These are phyloP conservation scores for Scenedesmus sp. DNA, from an alignment of 163 green algal genomes.

Conservation along the genomic window DNA sequence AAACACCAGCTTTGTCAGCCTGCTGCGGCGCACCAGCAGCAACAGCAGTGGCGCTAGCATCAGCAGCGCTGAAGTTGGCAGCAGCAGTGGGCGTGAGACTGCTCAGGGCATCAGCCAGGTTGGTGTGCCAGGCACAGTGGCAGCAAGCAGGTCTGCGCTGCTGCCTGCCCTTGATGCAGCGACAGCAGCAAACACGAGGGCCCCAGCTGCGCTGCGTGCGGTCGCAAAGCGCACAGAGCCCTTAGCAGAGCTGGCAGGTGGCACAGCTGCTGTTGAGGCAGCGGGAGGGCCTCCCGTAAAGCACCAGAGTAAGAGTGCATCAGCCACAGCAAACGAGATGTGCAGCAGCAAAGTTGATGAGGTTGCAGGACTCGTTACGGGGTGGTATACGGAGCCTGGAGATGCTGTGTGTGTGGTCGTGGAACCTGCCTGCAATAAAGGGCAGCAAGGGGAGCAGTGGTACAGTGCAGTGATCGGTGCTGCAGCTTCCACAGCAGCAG, in stretches of 20 bases:
- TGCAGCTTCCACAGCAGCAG: background rate
- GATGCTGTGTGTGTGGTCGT: background rate
- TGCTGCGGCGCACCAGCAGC: background rate
- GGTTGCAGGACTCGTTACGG: background rate
- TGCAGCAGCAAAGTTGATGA: background rate
- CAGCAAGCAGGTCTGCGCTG: background rate
- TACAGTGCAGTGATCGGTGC: background rate
- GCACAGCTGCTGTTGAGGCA: background rate
- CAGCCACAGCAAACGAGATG: background rate
- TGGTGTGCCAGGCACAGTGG: background rate
- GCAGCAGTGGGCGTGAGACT: background rate
- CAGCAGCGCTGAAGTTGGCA: background rate
- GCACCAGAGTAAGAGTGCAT: background rate
- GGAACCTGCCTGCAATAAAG: background rate
- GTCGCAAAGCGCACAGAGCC: background rate
- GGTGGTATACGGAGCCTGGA: background rate
- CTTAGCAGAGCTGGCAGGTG: background rate
- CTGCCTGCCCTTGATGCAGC: background rate
- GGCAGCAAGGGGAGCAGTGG: background rate
- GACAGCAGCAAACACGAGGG: conserved; percentile 6
- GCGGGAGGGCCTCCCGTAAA: background rate
- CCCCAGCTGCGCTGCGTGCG: background rate
- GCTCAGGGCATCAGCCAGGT: background rate
- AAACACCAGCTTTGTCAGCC: background rate
- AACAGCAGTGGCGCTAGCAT: background rate